Evolutionary conservation across 371 early-diverging fungal species (phyloP), one percentile per base, ranked within the genome.

Genomic region (Mucor indicus): DNA sequence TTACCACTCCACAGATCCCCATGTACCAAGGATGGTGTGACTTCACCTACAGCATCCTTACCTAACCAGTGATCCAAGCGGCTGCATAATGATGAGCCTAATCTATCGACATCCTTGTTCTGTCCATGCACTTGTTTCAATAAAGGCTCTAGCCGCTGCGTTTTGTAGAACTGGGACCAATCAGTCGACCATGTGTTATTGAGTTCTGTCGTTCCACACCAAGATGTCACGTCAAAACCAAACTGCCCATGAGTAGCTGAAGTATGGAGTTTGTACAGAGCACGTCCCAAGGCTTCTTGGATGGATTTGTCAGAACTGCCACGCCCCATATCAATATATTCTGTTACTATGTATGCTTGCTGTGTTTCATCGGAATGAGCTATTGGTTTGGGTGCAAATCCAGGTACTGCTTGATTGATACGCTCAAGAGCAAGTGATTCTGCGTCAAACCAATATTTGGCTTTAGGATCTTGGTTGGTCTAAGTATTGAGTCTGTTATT

Each of bases 1-100:
- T 69, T 69, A 4, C 69, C 69, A 44, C 51, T 56, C 69, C 62
- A 67, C 11, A 69, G 24, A 44, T 69, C 67, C 15, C 69, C 69
- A 31, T 69, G 69, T 5, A 69, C 9, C 19, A 68, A 43, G 20
- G 44, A 44, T n/a, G 65, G 62, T 38, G 41, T 36, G 11, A 64
- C 25, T 8, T 25, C 17, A 19, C 36, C 43, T 15, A 48, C 9
- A 1, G 29, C 44, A 35, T 52, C 53, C 10, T 15, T 4, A 0
- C 59, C 53, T 9, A 53, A 21, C 53, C 53, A 53, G 40, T 49
- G 59, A 2, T 58, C 59, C 8, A 58, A 13, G 12, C 41, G 48
- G 2, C 32, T 2, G 27, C 48, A 53, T 1, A 53, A 21, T 0
- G 9, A 8, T 3, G 24, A 10, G 2, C 53, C 59, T 16, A 42